Conservation (phyloP, 768 basidiomycete genomes). For the Russula earlei region DNA sequence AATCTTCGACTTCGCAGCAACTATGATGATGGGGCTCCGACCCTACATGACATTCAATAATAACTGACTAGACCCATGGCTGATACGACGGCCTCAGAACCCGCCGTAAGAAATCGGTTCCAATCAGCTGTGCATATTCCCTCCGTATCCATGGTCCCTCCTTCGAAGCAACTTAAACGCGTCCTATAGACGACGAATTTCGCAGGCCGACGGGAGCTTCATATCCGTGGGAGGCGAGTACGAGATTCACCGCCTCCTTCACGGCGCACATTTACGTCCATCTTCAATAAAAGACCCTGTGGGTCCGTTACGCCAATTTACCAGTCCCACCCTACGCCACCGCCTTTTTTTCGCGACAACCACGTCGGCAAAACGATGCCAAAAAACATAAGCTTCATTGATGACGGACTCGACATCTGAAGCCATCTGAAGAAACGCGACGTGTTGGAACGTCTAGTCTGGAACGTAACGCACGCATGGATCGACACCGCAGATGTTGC, state of each 20-base stretch:
- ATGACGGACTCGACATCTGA: neutral
- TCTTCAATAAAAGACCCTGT: neutral
- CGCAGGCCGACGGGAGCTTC: neutral
- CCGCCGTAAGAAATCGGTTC: neutral
- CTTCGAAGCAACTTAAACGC: slow-evolving; percentile 9
- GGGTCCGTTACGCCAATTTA: neutral
- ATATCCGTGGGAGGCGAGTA: slow-evolving; percentile 5
- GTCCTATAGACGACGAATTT: neutral
- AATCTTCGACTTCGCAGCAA: neutral
- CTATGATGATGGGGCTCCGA: neutral
- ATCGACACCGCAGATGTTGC: neutral
- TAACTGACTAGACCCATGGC: neutral
- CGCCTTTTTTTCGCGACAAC: neutral
- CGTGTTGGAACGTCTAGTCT: no score
- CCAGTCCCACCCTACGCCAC: slow-evolving; percentile 1
- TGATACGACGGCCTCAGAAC: neutral
- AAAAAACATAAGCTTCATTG: neutral
- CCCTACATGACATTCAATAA: neutral
- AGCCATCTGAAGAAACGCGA: neutral
- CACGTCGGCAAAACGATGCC: neutral
- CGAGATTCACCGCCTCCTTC: neutral
- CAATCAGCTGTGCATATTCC: neutral
- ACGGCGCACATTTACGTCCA: slow-evolving; percentile 5
- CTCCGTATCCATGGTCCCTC: slow-evolving; percentile 12
- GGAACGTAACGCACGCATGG: neutral